phyloP scores from a whole-genome alignment of 352 stramenopile species.

The Pythium chondricola region DNA sequence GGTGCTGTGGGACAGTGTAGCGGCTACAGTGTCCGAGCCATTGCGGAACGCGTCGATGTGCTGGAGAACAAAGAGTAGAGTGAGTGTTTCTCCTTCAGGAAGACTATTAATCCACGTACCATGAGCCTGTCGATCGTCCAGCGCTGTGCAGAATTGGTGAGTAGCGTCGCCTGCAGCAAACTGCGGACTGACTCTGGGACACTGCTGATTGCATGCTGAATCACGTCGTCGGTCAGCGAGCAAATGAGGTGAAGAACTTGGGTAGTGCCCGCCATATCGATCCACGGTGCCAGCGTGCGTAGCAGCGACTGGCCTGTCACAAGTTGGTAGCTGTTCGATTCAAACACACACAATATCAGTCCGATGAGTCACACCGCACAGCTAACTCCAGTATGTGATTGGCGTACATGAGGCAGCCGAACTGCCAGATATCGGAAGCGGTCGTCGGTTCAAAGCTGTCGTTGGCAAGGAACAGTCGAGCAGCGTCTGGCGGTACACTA shows the following conservation, averaged over 20 bases:
- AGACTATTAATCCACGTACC: no score
- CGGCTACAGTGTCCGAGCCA: neutral
- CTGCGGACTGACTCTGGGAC: constrained; percentile 25
- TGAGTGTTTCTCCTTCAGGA: neutral
- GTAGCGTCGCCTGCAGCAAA: constrained; percentile 38
- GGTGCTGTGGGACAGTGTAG: constrained; percentile 10
- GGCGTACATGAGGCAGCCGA: constrained; percentile 67
- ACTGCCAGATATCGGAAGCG: constrained; percentile 66
- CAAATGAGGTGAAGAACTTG: constrained; percentile 51
- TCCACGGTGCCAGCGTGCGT: constrained; percentile 42
- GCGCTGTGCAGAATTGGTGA: constrained; percentile 35
- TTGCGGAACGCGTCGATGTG: constrained; percentile 8
- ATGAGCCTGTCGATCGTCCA: constrained; percentile 25
- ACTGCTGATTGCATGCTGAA: constrained; percentile 29
- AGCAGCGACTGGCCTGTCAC: constrained; percentile 38
- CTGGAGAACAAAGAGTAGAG: neutral
- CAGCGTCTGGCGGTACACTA: constrained; percentile 47
- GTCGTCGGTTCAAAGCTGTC: constrained; percentile 36
- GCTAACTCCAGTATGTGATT: neutral
- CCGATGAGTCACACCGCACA: neutral
- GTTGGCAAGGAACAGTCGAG: constrained; percentile 32
- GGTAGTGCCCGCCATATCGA: constrained; percentile 19
- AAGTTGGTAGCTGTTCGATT: constrained; percentile 38
- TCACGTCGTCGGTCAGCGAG: constrained; percentile 41
- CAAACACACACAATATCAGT: neutral